phyloP scores from a whole-genome alignment of 768 basidiomycete species.

The Hirschioporus abietinus region DNA sequence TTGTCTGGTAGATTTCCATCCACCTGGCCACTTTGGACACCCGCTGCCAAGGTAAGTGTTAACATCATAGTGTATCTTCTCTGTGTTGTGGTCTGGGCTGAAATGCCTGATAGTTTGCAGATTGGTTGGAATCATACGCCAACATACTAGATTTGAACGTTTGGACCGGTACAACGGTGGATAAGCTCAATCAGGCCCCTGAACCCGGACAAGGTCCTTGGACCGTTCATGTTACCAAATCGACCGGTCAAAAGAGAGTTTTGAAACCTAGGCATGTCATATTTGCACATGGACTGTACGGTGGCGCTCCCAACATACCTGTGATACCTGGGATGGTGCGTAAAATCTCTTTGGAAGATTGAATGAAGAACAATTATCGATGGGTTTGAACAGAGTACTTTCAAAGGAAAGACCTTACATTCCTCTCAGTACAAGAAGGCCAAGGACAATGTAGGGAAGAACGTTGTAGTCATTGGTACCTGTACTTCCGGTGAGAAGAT shows the following conservation, averaged over 20 bases:
- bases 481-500: slow-evolving; percentile 41
- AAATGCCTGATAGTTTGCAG: slow-evolving; percentile 40
- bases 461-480: slow-evolving; percentile 63
- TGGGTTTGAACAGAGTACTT: slow-evolving; percentile 28
- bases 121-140: slow-evolving; percentile 65
- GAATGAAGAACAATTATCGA: not conserved
- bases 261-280: slow-evolving; percentile 30
- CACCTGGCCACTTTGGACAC: slow-evolving; percentile 54
- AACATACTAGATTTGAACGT: slow-evolving; percentile 55
- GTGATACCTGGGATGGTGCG: slow-evolving; percentile 23
- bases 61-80: not conserved
- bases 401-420: slow-evolving; percentile 60
- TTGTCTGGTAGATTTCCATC: slow-evolving; percentile 41
- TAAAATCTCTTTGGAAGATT: not conserved
- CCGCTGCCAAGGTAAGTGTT: slow-evolving; percentile 42
- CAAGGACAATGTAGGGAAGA: slow-evolving; percentile 57
- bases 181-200: slow-evolving; percentile 6
- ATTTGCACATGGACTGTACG: slow-evolving; percentile 34
- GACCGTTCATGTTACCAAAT: slow-evolving; percentile 20
- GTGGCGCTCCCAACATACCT: slow-evolving; percentile 33
- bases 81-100: not conserved
- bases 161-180: slow-evolving; percentile 38
- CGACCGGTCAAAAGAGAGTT: slow-evolving; percentile 15
- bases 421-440: slow-evolving; percentile 50
- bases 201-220: slow-evolving; percentile 16